Evolutionary conservation across 140 eudicot species (phyloP), one percentile per base, ranked within the genome.

Genomic region (Senecio squalidus): DNA sequence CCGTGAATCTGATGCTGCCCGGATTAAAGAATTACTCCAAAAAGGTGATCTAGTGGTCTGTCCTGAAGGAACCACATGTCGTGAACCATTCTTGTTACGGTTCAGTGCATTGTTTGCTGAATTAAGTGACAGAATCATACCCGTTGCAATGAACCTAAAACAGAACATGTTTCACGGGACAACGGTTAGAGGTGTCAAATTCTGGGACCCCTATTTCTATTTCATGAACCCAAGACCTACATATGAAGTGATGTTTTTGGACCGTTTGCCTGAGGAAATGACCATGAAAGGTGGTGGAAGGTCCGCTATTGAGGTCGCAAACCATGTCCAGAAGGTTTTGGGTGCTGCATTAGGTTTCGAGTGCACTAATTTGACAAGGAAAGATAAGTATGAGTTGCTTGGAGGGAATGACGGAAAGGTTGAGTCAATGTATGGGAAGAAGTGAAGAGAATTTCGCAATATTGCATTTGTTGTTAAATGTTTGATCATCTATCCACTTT

Each of bases 371-470:
- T 71, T 84, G 86, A 92, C 98, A 2, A 84, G 98, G 82, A 92
- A 92, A 72, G 98, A 92, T 47, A 92, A 92, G 76, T 92, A 87
- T 47, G 38, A 83, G 86, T 64, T 92, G 67, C 96, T 92, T 66
- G 98, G 96, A 59, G 96, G 96, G 60, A 92, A 92, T 74, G 98
- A 92, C 75, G 98, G 98, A 49, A 92, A 87, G 80, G 96, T 92
- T 74, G 98, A 92, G 55, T 92, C 98, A 8, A 92, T 92, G 92
- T 77, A 82, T 62, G 64, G 78, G 45, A 92, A 84, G 81, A 92
- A 92, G 58, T 74, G 75, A 65, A 14, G 41, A n/a, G 9, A 1
- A 20, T 14, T 46, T 46, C 0, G 41, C 13, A 4, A 46, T 20
- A 46, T 52, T 51, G 34, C 16, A 24, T 52, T 27, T 52, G 58